Base-by-base conservation (phyloP, 2,329 filamentous ascomycete genomes). In the Alternaria hordeiaustralica region DNA sequence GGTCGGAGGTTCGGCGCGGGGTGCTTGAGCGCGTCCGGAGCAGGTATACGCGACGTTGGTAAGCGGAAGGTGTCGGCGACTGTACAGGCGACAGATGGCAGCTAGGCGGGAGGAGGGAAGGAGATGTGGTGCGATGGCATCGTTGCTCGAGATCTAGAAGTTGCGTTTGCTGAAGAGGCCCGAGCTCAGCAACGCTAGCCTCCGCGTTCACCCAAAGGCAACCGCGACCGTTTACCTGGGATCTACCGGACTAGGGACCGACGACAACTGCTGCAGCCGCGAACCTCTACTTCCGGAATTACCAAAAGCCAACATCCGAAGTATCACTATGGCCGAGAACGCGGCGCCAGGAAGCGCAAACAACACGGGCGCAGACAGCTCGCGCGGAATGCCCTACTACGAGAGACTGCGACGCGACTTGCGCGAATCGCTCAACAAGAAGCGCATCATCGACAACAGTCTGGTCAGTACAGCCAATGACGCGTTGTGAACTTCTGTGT, bases 371-470 rank as follows among this genome's bases (percentile, higher is more conserved):
- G 75, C 80, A 26, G 85, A 87, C 69, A 82, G 83, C 45, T 82
- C 83, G 57, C 82, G 83, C 65, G 82, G 85, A 61, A 76, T 82
- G 55, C 89, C 90, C 18, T 93, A 91, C 81, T 93, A 93, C 79
- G 91, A 93, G 78, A 89, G 90, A 74, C 84, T 92, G 51, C 86
- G 90, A 63, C 85, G 87, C 61, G 89, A 91, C 61, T 83, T 93
- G 4, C 87, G 90, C 66, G 87, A 90, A 60, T 88, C 90, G 3
- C 81, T 94, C 9, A 83, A 88, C 55, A 89, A 88, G 81, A 91
- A 90, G 76, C 85, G 88, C 26, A 71, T 86, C 18, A 84, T 92
- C 56, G 89, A 91, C 71, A 87, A 85, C 70, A 85, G 84, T 72
- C 81, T 89, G 79, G 87, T 89, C 72, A 66, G 82, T 79, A 53